Conservation (phyloP, 345 rosid species). For the Linum lewisii region DNA sequence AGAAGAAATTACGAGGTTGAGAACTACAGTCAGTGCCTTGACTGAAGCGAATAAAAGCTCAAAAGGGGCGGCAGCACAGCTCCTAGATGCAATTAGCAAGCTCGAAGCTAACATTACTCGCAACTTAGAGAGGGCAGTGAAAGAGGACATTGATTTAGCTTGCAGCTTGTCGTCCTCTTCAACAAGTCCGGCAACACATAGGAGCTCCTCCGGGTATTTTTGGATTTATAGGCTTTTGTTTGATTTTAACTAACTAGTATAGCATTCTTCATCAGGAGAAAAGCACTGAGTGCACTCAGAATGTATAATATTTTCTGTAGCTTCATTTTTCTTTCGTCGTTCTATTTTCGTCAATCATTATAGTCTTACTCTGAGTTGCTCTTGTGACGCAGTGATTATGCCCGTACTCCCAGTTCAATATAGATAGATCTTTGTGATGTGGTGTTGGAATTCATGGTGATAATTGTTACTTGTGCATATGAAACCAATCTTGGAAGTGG, state of each 20-base stretch:
- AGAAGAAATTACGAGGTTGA: constrained; percentile 86
- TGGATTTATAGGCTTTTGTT: too few species aligned
- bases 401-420: not conserved
- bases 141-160: too few species aligned
- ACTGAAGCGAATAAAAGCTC: constrained; percentile 71
- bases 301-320: not conserved
- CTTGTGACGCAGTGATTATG: not conserved
- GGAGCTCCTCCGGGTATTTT: too few species aligned
- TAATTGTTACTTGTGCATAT: constrained; percentile 36
- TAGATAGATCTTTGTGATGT: not conserved
- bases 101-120: constrained; percentile 65
- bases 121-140: constrained; percentile 82
- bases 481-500: constrained; percentile 20
- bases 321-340: not conserved
- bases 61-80: constrained; percentile 76
- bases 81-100: constrained; percentile 71
- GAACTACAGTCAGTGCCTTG: constrained; percentile 54
- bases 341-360: not conserved
- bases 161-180: too few species aligned
- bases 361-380: not conserved
- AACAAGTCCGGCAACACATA: too few species aligned
- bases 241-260: too few species aligned
- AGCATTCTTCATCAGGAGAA: too few species aligned
- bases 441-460: constrained; percentile 5
- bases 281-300: not conserved